These are phyloP conservation scores for Penicillium palitans DNA, from an alignment of 2,329 filamentous ascomycete genomes.

Conservation along the genomic window DNA sequence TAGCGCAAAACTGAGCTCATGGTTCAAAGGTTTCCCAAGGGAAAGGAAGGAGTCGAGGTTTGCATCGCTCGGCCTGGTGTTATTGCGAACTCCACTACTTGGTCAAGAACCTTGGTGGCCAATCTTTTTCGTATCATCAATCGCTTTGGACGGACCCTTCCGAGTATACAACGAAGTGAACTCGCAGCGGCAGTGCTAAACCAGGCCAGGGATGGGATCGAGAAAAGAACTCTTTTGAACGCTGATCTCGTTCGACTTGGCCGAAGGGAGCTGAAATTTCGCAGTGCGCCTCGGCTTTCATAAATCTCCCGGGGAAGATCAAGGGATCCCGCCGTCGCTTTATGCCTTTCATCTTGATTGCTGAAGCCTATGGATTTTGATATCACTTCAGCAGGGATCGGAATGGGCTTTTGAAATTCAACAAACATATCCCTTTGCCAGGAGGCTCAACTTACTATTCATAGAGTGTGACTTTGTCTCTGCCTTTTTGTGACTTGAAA, in stretches of 20 bases:
- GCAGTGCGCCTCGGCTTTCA: neutral
- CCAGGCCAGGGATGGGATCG: slow-evolving; percentile 9
- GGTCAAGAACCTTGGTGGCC: slow-evolving; percentile 1
- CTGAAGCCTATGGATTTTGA: too few species aligned
- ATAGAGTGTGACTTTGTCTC: neutral
- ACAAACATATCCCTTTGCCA: too few species aligned
- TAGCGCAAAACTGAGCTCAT: slow-evolving; percentile 15
- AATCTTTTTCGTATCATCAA: neutral
- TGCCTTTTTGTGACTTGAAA: neutral
- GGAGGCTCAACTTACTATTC: neutral
- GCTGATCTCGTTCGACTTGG: slow-evolving; percentile 13
- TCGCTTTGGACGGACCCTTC: slow-evolving; percentile 3
- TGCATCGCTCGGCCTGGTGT: slow-evolving; percentile 15
- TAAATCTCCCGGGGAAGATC: neutral
- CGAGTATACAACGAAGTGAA: slow-evolving; percentile 6
- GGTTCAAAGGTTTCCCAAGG: slow-evolving; percentile 4
- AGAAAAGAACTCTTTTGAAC: slow-evolving; percentile 20
- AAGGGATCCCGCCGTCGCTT: neutral
- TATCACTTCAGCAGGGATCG: neutral
- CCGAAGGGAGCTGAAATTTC: neutral
- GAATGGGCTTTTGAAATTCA: neutral
- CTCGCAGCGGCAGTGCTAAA: slow-evolving; percentile 10
- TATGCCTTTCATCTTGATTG: neutral
- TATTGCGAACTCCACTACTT: slow-evolving; percentile 7
- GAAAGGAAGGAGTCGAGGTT: slow-evolving; percentile 1